Base-by-base conservation (phyloP, 148 eudicot genomes). In the Persicaria maculosa region DNA sequence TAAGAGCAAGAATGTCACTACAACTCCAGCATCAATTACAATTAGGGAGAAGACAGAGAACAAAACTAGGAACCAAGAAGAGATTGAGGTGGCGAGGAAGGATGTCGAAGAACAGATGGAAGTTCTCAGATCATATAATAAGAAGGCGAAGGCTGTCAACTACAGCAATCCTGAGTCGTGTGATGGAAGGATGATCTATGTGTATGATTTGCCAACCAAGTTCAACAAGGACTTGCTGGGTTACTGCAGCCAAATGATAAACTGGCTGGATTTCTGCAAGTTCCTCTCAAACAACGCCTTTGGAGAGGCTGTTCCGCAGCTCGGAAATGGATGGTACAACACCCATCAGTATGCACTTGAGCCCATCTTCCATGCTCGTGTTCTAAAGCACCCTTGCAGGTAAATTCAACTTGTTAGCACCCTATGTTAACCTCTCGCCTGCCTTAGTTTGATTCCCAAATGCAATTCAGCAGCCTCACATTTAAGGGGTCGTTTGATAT, bases 281-380 rank as follows among this genome's bases (percentile, higher is more conserved):
- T 85, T 72, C 76, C 78, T 93, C 25, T 77, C 74, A 65, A 90
- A 93, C 47, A 50, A 82, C 9, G 96, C 79, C 14, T 50, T 93
- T 57, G 97, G 97, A 0, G 87, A 86, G 75, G 80, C 87, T 0
- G 83, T 93, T 7, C 75, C 74, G 2, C 85, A 84, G 81, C 91
- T 93, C 9, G 97, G 93, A 4, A 50, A 80, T 40, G 87, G 88
- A 0, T 93, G 97, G 97, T 88, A 87, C 62, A 74, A 85, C 80
- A 93, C 96, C 10, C 90, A 90, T 76, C 97, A 93, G 36, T 90
- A 87, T 71, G 78, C 92, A 0, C 53, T 90, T 4, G 97, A 93
- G 81, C 90, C 86, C 3, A 88, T 93, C 52, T 93, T 88, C 70
- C 96, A 93, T 68, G 77, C 87, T 11, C 81, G 84, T 20, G 83